Evolutionary conservation across 2,329 filamentous ascomycete genomes (phyloP), one percentile per base, ranked within the genome.

Genomic region (Penicillium griseofulvum): DNA sequence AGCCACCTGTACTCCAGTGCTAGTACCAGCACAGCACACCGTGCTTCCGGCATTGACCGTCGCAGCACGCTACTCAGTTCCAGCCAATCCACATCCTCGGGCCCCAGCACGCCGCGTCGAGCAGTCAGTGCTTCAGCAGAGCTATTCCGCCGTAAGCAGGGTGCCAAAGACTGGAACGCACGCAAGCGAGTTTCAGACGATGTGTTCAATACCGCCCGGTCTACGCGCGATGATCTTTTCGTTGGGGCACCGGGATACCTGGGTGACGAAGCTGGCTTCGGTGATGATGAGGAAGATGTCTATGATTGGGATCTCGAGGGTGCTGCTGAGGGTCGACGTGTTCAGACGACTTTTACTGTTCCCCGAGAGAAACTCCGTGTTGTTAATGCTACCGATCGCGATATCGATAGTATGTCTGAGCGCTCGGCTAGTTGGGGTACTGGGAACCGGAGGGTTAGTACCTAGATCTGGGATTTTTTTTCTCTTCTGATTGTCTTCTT

Each of bases 331-430:
- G 83, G 83, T 55, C 76, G 88, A 22, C 78, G 89, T 9, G 88
- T 92, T 57, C 89, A 92, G 72, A 83, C 91, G 68, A 94, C 96
- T 84, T 97, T 96, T 73, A 97, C 93, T 0, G 91, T 97, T 57
- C 93, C 94, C 2, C 91, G 88, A 71, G 88, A 93, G 72, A 85
- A 86, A 64, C 75, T 97, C 59, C 79, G 93, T 26, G 91, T 97
- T n/a, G 93, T 97, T 19, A 97, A 97, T 71, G 87, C 84, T 48
- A 88, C 70, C 4, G 68, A 65, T n/a, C 60, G 67, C 4, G 72
- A 75, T 55, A 57, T 68, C 52, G 71, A 72, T 44, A 65, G 67
- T 47, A 24, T 65, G 36, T 72, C 69, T 9, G 66, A 68, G 56
- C 58, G 56, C 3, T 70, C 69, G 16, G 44, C 62, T 43, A 71